Conservation (phyloP, 208 protist species). For the Blastocrithidia nonstop region DNA sequence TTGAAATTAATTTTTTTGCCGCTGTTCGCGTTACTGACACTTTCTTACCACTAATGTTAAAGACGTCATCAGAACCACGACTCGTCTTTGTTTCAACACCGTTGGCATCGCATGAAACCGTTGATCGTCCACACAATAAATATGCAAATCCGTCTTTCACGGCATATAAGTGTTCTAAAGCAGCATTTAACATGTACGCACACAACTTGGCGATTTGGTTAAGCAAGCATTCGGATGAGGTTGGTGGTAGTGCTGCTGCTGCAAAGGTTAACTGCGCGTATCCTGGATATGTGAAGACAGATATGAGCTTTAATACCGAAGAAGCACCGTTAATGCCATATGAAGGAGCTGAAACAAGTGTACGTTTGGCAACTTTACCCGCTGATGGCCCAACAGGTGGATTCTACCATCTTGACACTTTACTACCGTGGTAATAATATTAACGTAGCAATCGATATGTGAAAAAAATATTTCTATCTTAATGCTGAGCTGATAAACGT, state of each 20-base stretch:
- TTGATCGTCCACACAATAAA: conserved; percentile 34
- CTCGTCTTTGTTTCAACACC: conserved; percentile 61
- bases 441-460: too few species aligned
- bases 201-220: conserved; percentile 62
- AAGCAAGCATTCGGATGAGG: conserved; percentile 19
- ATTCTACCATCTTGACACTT: conserved; percentile 62
- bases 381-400: conserved; percentile 62
- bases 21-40: conserved; percentile 45
- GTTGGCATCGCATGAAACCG: conserved; percentile 38
- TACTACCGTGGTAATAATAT: conserved; percentile 41
- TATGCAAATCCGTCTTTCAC: conserved; percentile 14
- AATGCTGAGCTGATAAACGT: too few species aligned
- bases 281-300: conserved; percentile 65
- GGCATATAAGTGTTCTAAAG: conserved; percentile 54
- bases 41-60: conserved; percentile 46
- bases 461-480: too few species aligned
- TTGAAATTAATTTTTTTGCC: conserved; percentile 59
- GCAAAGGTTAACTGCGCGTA: conserved; percentile 61
- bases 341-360: conserved; percentile 61
- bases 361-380: conserved; percentile 61
- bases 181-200: conserved; percentile 72
- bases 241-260: conserved; percentile 24
- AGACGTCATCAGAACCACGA: conserved; percentile 32
- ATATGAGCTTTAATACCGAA: conserved; percentile 47
- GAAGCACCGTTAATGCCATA: conserved; percentile 27